Conservation (phyloP, 2,329 filamentous ascomycete genomes). For the Epichloe typhina region DNA sequence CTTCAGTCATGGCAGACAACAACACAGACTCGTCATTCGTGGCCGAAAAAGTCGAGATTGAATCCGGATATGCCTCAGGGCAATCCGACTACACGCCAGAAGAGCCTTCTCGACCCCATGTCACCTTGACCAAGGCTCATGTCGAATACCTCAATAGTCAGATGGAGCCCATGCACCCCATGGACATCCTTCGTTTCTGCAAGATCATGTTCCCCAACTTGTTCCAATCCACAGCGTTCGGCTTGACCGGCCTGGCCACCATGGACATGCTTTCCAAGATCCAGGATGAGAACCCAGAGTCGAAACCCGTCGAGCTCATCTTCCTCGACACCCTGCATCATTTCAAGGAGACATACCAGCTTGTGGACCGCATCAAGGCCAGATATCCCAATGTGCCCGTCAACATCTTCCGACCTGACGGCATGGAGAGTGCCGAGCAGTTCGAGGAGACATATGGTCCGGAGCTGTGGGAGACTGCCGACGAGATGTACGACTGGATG, state of each 20-base stretch:
- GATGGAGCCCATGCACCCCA: constrained; percentile 72
- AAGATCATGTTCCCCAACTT: constrained; percentile 81
- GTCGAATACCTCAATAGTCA: constrained; percentile 84
- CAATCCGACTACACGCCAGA: constrained; percentile 26
- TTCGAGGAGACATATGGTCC: constrained; percentile 75
- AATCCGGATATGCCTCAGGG: constrained; percentile 75
- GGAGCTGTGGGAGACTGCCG: constrained; percentile 70
- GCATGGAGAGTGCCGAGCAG: constrained; percentile 55
- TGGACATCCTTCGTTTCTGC: constrained; percentile 88
- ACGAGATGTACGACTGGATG: constrained; percentile 89
- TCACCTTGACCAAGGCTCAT: constrained; percentile 79
- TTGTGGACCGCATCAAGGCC: constrained; percentile 60
- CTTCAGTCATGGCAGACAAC: constrained; percentile 19
- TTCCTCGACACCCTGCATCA: constrained; percentile 79
- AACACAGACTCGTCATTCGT: constrained; percentile 27
- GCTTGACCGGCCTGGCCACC: constrained; percentile 66
- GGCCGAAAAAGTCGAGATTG: constrained; percentile 36
- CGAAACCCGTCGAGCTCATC: constrained; percentile 50
- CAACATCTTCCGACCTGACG: constrained; percentile 82
- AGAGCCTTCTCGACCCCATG: constrained; percentile 45
- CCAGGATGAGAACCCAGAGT: constrained; percentile 46
- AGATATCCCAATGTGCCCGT: constrained; percentile 69
- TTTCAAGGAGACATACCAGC: constrained; percentile 62
- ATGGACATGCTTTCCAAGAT: constrained; percentile 78
- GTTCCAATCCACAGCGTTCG: constrained; percentile 77